Evolutionary conservation across 441 rosid species (phyloP).

Genomic region (Isatis lusitanica): DNA sequence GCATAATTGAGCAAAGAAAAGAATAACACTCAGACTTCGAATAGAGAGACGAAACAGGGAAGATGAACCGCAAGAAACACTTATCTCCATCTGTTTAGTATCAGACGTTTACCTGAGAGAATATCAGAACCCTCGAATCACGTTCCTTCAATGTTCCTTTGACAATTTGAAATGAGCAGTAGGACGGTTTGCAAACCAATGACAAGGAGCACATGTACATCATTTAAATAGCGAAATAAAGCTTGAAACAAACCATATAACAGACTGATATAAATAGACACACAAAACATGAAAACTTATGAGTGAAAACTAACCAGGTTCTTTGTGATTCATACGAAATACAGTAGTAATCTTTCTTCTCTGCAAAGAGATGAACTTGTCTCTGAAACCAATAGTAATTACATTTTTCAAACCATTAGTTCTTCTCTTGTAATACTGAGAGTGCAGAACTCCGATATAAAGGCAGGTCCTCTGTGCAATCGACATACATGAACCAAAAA

Average conservation of each 20-base stretch:
- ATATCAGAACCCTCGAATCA: conserved; percentile 95
- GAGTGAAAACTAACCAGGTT: conserved; percentile 63
- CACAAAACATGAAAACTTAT: neutral
- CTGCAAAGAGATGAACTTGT: conserved; percentile 36
- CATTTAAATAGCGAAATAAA: conserved; percentile 13
- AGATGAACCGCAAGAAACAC: neutral
- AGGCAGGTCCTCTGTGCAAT: conserved; percentile 78
- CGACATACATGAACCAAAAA: neutral
- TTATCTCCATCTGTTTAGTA: conserved; percentile 8
- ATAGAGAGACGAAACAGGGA: conserved; percentile 2
- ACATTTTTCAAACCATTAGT: conserved; percentile 89
- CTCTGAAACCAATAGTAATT: neutral
- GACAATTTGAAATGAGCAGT: conserved; percentile 94
- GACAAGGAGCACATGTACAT: conserved; percentile 71
- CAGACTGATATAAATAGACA: neutral
- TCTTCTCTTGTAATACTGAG: conserved; percentile 75
- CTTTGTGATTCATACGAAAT: conserved; percentile 80
- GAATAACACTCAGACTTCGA: conserved; percentile 17
- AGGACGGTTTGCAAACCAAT: conserved; percentile 80
- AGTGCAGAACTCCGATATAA: conserved; percentile 76
- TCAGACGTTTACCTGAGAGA: conserved; percentile 76
- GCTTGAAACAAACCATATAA: neutral
- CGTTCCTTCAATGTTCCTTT: conserved; percentile 71
- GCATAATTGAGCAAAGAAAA: conserved; percentile 19
- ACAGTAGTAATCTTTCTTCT: conserved; percentile 69